Evolutionary conservation across 1,284 basidiomycete species (phyloP).

Genomic region (Boletus albobrunnescens): DNA sequence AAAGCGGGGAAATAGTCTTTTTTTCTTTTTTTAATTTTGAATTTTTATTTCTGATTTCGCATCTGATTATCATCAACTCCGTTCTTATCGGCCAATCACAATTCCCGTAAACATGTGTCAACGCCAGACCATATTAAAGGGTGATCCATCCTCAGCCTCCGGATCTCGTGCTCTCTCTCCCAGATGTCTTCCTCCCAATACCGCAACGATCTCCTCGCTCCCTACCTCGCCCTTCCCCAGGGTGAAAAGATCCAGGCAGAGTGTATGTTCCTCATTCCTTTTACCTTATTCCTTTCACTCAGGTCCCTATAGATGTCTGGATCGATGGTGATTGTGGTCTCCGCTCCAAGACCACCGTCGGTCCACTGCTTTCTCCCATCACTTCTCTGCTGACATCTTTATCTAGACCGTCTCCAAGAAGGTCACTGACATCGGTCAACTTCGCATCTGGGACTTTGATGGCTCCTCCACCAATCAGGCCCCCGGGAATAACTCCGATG

Average conservation of each 20-base stretch:
- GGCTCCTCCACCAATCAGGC: slow-evolving; percentile 97
- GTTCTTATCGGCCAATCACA: slow-evolving; percentile 34
- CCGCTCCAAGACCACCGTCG: slow-evolving; percentile 88
- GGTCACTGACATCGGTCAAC: slow-evolving; percentile 80
- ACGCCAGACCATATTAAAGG: slow-evolving; percentile 24
- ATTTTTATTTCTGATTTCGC: not conserved
- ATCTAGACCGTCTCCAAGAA: slow-evolving; percentile 75
- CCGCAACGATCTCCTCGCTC: slow-evolving; percentile 80
- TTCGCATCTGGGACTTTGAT: slow-evolving; percentile 99
- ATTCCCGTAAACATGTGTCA: slow-evolving; percentile 23
- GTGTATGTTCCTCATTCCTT: slow-evolving; percentile 50
- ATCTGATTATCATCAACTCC: not conserved
- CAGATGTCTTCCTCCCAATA: slow-evolving; percentile 34
- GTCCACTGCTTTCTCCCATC: slow-evolving; percentile 24
- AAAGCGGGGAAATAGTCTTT: slow-evolving; percentile 20
- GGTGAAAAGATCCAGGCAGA: slow-evolving; percentile 89
- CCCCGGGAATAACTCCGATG: slow-evolving; percentile 91
- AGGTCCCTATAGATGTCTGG: slow-evolving; percentile 74
- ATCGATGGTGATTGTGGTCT: slow-evolving; percentile 90
- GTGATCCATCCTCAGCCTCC: not conserved
- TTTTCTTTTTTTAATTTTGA: no score
- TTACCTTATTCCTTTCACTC: slow-evolving; percentile 17
- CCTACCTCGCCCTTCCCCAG: slow-evolving; percentile 82
- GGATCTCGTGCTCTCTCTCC: not conserved
- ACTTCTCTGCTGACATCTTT: slow-evolving; percentile 6